A percentile compares a stretch with the other conserved stretches of the same genome.
These are phyloP conservation scores for Cornus florida DNA, from an alignment of 148 eudicot species.

Conservation along the genomic window DNA sequence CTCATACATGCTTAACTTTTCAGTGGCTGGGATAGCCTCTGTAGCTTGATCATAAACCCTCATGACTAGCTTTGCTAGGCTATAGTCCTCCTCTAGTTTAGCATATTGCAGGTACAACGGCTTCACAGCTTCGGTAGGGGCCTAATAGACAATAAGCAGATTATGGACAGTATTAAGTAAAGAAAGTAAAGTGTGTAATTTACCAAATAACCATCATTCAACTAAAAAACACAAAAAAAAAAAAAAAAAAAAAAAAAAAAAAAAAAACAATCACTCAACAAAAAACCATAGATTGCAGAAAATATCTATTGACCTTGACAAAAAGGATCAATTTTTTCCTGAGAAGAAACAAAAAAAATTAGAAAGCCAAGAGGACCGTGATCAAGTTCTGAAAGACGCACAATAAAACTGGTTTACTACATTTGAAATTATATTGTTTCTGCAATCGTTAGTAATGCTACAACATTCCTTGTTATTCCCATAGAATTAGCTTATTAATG, in stretches of 20 bases:
- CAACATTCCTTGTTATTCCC: neutral
- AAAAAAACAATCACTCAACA: too few relatives aligned
- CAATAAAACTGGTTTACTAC: neutral
- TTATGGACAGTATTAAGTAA: neutral
- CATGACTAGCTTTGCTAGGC: slow-evolving; percentile 93
- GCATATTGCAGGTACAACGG: slow-evolving; percentile 87
- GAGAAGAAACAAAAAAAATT: neutral
- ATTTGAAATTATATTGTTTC: neutral
- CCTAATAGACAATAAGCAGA: slow-evolving; percentile 38
- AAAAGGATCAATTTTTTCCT: neutral
- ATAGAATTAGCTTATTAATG: neutral
- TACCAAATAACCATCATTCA: neutral
- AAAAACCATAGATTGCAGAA: neutral
- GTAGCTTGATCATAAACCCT: slow-evolving; percentile 88
- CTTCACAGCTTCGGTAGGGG: slow-evolving; percentile 88
- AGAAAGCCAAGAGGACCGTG: neutral
- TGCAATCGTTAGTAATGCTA: neutral
- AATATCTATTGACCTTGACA: neutral
- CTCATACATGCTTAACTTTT: slow-evolving; percentile 94
- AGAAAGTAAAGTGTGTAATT: neutral
- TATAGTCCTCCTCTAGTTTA: slow-evolving; percentile 87
- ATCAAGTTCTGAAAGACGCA: neutral
- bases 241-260: too few relatives aligned
- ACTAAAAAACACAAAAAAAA: neutral
- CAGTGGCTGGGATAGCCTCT: slow-evolving; percentile 79